Base-by-base conservation (phyloP, 345 rosid species). In the Geranium brycei region DNA sequence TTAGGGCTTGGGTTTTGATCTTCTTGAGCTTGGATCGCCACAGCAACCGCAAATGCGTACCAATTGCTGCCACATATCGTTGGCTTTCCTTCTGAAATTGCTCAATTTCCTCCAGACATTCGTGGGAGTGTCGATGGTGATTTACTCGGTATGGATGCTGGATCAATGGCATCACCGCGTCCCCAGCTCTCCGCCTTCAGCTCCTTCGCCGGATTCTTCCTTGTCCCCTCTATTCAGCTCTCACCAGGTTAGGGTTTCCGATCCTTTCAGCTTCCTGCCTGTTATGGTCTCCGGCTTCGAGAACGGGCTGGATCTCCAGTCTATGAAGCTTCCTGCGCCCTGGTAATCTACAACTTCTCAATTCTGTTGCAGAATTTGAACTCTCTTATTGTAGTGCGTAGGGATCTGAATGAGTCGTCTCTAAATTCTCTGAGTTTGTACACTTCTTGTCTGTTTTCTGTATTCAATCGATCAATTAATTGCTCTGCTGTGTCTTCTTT, bases 101-200 rank as follows among this genome's bases (percentile, higher is more conserved):
- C 81, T 85, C 62, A 89, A 83, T 72, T 86, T 80, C 71, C 76
- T 86, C 47, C 96, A 84, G 72, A 78, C 86, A 40, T 89, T 89
- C 75, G 17, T 85, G 2, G 93, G 89, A 35, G 12, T 89, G 13
- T 83, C 89, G 4, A 83, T 89, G 66, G 65, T 89, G 10, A 30
- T 86, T 64, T 89, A 87, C 81, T 92, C 98, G 2, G 14, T 81
- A 32, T 92, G 96, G 96, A 87, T 92, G 95, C 85, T 89, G 59
- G 68, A 82, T 76, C 88, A 86, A 57, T 89, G 91, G 93, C 75
- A 80, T 71, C 83, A 73, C 68, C 87, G 61, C 60, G 28, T 67
- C 16, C 92, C 86, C 19, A 16, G 67, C 60, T 23, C 73, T 56
- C 84, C 88, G 4, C 78, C 86, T 17, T 69, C 85, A 6, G 75